These are phyloP conservation scores for Talaromyces sp. DNA, from an alignment of 2,329 filamentous ascomycete species.

Conservation along the genomic window DNA sequence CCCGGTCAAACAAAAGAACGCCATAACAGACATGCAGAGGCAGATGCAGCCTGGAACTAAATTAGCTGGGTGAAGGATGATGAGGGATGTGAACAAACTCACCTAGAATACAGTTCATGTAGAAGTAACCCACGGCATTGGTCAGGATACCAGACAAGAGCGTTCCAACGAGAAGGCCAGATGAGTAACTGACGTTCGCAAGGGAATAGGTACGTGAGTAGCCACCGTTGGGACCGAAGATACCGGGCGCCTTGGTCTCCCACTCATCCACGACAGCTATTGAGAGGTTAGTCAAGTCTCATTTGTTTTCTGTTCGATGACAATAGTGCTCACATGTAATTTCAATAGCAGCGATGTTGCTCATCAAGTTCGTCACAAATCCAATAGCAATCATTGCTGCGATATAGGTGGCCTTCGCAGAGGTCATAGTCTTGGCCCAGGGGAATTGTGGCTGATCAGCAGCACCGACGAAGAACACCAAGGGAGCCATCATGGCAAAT, in stretches of 20 bases:
- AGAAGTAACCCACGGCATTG: neutral
- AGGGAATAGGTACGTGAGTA: neutral
- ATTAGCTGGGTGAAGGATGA: too few relatives aligned
- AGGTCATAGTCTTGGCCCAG: neutral
- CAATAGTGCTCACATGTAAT: too few relatives aligned
- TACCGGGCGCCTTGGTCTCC: neutral
- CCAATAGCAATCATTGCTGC: neutral
- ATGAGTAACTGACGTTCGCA: neutral
- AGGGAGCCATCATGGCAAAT: neutral
- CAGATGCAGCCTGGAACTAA: too few relatives aligned
- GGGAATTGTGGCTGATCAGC: neutral
- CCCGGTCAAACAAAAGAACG: too few relatives aligned
- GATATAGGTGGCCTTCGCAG: too few relatives aligned
- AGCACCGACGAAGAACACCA: neutral
- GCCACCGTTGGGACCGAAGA: neutral
- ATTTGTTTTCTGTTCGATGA: too few relatives aligned
- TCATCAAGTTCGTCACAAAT: neutral
- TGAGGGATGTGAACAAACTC: slow-evolving; percentile 19
- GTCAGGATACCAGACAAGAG: neutral
- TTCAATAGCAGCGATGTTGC: neutral
- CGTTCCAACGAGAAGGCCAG: neutral
- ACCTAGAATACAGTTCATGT: neutral
- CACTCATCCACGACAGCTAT: neutral
- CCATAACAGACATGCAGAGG: too few relatives aligned
- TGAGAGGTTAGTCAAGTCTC: neutral